phyloP scores from a whole-genome alignment of 305 asterid genomes.

The Solanum chacoense region DNA sequence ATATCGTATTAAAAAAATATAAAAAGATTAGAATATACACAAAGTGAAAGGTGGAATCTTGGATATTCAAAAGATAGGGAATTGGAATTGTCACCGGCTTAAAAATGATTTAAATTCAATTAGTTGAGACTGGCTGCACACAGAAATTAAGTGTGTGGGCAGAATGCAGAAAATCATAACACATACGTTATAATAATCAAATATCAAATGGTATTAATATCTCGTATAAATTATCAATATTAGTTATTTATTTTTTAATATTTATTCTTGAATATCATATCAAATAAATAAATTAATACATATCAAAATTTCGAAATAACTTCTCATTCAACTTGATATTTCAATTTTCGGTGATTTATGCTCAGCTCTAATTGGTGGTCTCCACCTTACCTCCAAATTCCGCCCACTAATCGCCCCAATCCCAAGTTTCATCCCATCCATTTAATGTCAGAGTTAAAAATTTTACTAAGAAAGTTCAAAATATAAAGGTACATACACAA shows the following conservation, averaged over 20 bases:
- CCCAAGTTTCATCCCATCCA: background rate
- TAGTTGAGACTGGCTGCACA: background rate
- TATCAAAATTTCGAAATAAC: too few species aligned
- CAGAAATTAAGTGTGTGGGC: background rate
- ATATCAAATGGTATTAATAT: background rate
- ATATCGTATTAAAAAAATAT: too few species aligned
- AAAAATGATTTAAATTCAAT: background rate
- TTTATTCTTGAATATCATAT: too few species aligned
- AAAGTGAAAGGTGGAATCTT: background rate
- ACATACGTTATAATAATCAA: background rate
- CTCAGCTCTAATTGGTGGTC: background rate
- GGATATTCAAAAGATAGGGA: background rate
- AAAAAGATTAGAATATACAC: background rate
- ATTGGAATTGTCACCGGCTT: background rate
- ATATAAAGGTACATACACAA: too few species aligned
- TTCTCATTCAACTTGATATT: too few species aligned
- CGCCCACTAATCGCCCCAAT: background rate
- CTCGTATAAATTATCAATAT: fast-evolving
- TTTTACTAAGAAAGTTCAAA: too few species aligned
- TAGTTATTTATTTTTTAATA: too few species aligned
- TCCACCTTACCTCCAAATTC: background rate
- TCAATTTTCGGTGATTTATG: background rate
- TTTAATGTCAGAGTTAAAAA: too few species aligned
- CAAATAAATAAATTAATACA: too few species aligned
- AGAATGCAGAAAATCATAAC: background rate